Base-by-base conservation (phyloP, 768 basidiomycete genomes). In the Suillus luteus region DNA sequence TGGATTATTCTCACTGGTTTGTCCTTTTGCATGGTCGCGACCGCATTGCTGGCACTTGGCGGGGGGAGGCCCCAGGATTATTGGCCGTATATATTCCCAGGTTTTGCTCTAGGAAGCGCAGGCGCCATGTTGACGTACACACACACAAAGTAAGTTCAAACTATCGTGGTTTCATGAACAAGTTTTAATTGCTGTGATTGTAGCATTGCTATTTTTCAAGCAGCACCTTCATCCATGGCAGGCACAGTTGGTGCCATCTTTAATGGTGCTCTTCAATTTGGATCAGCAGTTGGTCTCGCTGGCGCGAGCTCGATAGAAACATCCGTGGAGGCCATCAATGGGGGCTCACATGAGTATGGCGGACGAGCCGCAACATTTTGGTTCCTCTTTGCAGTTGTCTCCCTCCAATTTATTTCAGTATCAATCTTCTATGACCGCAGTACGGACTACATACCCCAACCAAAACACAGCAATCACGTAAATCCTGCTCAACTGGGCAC, bases 181-280 rank as follows among this genome's bases (percentile, higher is more conserved):
- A 31, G 38, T 44, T 51, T 6, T 55, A 17, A 59, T 40, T 31
- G 2, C 55, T 61, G 54, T 19, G 27, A 51, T 31, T 17, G 2
- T 60, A 85, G 82, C 67, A 81, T 86, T 54, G 82, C 83, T 15
- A 77, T 86, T 46, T 80, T 86, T 72, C 79, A 76, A 63, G 78
- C 78, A 43, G 79, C 78, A 5, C 84, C 84, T 6, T 63, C 81
- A 9, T 75, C 76, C n/a, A 80, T 83, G 68, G 78, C 83, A 5
- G 85, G 86, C 46, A 82, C 81, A 5, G 79, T 85, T 17, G 83
- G 83, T 22, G 86, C 85, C 17, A 81, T 87, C 46, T 84, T 85
- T 76, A 84, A 83, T 62, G 78, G 80, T 27, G 81, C 82, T 12
- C 78, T 85, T 1, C 83, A 87, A 69, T 73, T 84, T 63, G 84